phyloP scores from a whole-genome alignment of 306 rosid genomes.

The Corylus heterophylla region DNA sequence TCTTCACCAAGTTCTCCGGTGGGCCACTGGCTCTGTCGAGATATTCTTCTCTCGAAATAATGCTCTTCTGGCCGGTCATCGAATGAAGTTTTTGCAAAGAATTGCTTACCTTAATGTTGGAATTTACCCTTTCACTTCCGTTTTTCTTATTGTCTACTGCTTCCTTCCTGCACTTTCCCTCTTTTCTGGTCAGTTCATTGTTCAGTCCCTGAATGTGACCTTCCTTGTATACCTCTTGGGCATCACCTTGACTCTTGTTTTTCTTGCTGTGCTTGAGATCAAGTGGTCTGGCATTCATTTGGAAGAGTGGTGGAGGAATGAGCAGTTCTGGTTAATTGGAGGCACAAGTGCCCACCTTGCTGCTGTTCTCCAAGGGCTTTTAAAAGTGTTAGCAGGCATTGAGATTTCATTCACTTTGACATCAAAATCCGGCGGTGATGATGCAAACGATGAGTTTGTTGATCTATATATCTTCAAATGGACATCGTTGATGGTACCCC shows the following conservation, averaged over 20 bases:
- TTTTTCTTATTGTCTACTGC: constrained; percentile 76
- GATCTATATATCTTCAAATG: constrained; percentile 69
- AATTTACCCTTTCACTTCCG: constrained; percentile 77
- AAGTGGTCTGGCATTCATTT: constrained; percentile 76
- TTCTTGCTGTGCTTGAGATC: constrained; percentile 67
- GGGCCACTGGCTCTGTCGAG: constrained; percentile 91
- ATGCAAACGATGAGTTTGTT: constrained; percentile 53
- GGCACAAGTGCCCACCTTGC: constrained; percentile 87
- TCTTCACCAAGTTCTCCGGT: constrained; percentile 78
- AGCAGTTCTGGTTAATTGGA: constrained; percentile 82
- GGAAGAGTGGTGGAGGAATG: constrained; percentile 88
- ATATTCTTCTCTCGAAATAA: constrained; percentile 82
- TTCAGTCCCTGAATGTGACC: constrained; percentile 51
- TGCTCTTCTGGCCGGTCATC: constrained; percentile 59
- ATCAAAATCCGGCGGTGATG: constrained; percentile 65
- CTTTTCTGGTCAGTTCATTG: constrained; percentile 67
- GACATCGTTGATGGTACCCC: constrained; percentile 69
- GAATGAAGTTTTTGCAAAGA: constrained; percentile 61
- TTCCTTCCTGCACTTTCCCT: constrained; percentile 84
- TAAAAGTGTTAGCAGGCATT: constrained; percentile 71
- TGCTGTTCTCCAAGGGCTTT: constrained; percentile 75
- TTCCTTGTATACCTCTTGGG: constrained; percentile 69
- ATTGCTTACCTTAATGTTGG: constrained; percentile 78
- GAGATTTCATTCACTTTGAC: constrained; percentile 80
- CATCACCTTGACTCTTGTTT: constrained; percentile 60